Evolutionary conservation across 2,329 filamentous ascomycete species (phyloP).

Genomic region (Phaeosphaeriaceae sp.): DNA sequence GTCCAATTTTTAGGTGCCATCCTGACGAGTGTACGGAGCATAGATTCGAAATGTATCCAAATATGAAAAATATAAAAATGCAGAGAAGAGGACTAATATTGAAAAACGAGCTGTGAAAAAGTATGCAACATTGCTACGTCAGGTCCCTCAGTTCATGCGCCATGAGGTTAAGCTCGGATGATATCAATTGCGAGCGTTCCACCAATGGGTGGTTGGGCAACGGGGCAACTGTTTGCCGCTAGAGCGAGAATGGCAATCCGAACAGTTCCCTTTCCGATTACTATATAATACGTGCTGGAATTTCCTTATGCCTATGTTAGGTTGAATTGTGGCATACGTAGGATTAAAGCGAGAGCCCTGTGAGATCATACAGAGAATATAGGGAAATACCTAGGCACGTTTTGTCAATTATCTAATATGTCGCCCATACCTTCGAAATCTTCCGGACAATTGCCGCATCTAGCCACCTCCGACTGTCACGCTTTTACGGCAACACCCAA

Average conservation of each 20-base stretch:
- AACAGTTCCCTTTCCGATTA: constrained; percentile 12
- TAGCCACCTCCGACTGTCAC: neutral
- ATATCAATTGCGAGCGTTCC: constrained; percentile 1
- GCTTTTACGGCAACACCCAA: neutral
- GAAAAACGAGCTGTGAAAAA: neutral
- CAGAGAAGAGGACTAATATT: neutral
- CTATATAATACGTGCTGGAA: no score
- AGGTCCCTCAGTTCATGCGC: neutral
- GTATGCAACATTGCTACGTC: constrained; percentile 15
- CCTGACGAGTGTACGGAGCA: constrained; percentile 36
- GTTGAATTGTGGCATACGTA: neutral
- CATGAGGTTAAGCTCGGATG: neutral
- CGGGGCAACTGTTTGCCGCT: constrained; percentile 4
- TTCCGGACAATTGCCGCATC: neutral
- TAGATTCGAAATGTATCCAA: constrained; percentile 15
- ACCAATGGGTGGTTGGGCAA: constrained; percentile 2
- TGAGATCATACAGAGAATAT: neutral
- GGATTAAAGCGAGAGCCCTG: no score
- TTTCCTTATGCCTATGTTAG: no score
- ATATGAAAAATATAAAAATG: neutral
- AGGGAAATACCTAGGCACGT: neutral
- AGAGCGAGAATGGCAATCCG: constrained; percentile 13
- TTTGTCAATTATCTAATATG: neutral
- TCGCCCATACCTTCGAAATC: neutral
- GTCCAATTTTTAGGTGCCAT: constrained; percentile 45